Percentiles rank a stretch among this genome's conserved stretches.
These are phyloP conservation scores for Pestalotiopsis sp. DNA, from an alignment of 2,329 filamentous ascomycete genomes.

Conservation along the genomic window DNA sequence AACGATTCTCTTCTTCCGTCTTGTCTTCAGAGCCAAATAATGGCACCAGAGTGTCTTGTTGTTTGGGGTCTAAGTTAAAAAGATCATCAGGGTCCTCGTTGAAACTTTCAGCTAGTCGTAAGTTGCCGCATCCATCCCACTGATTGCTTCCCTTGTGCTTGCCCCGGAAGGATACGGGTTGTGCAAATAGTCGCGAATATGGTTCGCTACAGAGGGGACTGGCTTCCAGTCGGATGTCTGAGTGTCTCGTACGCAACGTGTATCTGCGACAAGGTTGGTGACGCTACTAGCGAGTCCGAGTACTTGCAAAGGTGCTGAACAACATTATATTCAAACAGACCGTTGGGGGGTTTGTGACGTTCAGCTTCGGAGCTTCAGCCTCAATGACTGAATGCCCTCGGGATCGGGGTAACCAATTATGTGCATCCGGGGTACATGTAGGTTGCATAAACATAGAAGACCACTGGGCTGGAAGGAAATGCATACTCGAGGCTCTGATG, in stretches of 20 bases:
- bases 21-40: neutral
- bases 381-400: neutral
- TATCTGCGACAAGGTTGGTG: neutral
- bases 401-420: neutral
- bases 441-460: neutral
- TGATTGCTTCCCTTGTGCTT: neutral
- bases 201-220: neutral
- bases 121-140: neutral
- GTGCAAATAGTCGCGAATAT: neutral
- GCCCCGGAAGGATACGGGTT: neutral
- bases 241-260: neutral
- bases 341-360: neutral
- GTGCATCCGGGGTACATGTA: neutral
- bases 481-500: neutral
- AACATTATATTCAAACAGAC: neutral
- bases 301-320: neutral
- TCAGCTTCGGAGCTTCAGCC: neutral
- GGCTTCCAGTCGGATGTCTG: neutral
- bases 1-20: neutral
- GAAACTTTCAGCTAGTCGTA: slow-evolving; percentile 4
- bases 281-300: neutral
- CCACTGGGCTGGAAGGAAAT: neutral
- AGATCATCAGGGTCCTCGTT: neutral
- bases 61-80: neutral
- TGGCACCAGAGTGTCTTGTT: neutral